Evolutionary conservation across 75 land plant species (phyloP), one percentile per base, ranked within the genome.

Genomic region (Isoetes taiwanensis): DNA sequence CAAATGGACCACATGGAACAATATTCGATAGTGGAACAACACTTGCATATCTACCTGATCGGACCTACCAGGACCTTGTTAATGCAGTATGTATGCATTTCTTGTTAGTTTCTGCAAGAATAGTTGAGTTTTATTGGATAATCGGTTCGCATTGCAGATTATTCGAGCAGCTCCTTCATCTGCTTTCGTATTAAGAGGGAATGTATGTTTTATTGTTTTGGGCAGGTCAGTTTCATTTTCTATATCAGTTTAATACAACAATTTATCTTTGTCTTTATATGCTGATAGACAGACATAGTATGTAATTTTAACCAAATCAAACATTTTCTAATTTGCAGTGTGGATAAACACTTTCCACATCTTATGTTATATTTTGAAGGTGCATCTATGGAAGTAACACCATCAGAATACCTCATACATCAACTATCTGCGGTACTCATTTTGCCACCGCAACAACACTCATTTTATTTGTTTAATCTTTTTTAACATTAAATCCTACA

Each of bases 61-160:
- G 25, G 19, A 23, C 16, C 8, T 46, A 46, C 66, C 64, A 65
- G 34, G 69, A 70, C 34, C 43, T 83, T 48, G 34, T 83, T 26
- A 54, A 27, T 26, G 57, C 39, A 68, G 87, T 83, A 69, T n/a
- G 56, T 1, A 11, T 30, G 50, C 50, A n/a, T 46, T 46, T 46
- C 6, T n/a, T 46, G 12, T n/a, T n/a, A n/a, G n/a, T n/a, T n/a
- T n/a, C n/a, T n/a, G n/a, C n/a, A n/a, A n/a, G n/a, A n/a, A n/a
- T n/a, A n/a, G n/a, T n/a, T n/a, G n/a, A n/a, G n/a, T n/a, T n/a
- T n/a, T n/a, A n/a, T n/a, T n/a, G n/a, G n/a, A n/a, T n/a, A n/a
- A n/a, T n/a, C n/a, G n/a, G n/a, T n/a, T n/a, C n/a, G n/a, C n/a
- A 19, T 5, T 46, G 8, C 5, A 46, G 50, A 19, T 46, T 46